These are phyloP conservation scores for Backusella morwellensis DNA, from an alignment of 192 early-diverging fungal species.

Conservation along the genomic window DNA sequence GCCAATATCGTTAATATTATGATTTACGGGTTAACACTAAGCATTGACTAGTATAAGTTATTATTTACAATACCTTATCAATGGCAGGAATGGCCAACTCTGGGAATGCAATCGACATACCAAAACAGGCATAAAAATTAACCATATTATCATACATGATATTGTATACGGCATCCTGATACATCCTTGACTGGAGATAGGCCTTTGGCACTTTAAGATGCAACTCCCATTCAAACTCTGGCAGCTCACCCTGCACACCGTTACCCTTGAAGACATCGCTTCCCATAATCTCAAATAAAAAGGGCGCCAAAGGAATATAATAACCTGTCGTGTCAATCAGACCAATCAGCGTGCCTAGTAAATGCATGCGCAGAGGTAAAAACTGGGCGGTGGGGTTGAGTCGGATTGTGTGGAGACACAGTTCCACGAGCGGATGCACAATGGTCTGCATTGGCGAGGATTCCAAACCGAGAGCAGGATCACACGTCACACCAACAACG, in stretches of 20 bases:
- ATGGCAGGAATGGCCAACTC: conserved; percentile 87
- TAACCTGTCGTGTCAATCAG: conserved; percentile 71
- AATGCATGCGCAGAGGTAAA: conserved; percentile 90
- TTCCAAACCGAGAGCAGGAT: conserved; percentile 23
- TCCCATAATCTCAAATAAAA: conserved; percentile 79
- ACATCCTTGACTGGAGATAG: conserved; percentile 81
- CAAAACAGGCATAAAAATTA: conserved; percentile 75
- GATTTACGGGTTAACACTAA: background rate
- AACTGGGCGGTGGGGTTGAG: conserved; percentile 85
- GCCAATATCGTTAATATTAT: background rate
- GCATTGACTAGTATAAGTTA: background rate
- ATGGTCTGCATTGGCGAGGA: conserved; percentile 52
- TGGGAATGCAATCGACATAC: conserved; percentile 89
- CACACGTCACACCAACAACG: conserved; percentile 70
- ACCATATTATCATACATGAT: conserved; percentile 69
- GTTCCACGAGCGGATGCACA: conserved; percentile 84
- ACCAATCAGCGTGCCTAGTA: conserved; percentile 69
- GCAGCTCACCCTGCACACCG: conserved; percentile 56
- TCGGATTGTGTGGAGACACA: conserved; percentile 62
- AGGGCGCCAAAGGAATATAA: conserved; percentile 81
- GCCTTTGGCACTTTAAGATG: conserved; percentile 78
- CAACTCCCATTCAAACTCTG: conserved; percentile 64
- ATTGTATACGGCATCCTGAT: conserved; percentile 78
- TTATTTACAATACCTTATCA: conserved; percentile 51
- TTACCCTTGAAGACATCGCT: conserved; percentile 67